These are phyloP conservation scores for Immersiella caudata DNA, from an alignment of 495 filamentous ascomycete genomes.

Conservation along the genomic window DNA sequence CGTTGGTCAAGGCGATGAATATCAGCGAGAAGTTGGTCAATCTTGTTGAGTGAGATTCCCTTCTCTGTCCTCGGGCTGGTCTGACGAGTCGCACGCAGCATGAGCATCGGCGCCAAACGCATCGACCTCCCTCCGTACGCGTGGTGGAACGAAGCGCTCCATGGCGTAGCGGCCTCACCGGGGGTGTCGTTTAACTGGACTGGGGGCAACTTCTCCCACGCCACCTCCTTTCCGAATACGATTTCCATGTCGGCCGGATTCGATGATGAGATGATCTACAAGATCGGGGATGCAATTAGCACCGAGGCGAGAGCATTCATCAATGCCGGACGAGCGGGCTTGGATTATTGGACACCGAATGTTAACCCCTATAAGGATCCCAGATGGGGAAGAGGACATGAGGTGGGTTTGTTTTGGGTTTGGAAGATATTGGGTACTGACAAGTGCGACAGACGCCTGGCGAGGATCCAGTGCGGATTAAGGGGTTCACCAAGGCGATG, in stretches of 20 bases:
- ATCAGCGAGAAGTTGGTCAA: conserved; percentile 45
- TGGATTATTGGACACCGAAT: conserved; percentile 48
- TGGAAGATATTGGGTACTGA: background rate
- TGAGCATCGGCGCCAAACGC: conserved; percentile 40
- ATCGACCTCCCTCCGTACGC: conserved; percentile 50
- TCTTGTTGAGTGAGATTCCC: conserved; percentile 32
- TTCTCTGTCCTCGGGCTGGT: background rate
- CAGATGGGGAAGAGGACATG: conserved; percentile 42
- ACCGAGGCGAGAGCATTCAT: conserved; percentile 69
- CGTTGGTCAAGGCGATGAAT: conserved; percentile 42
- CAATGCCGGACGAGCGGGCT: conserved; percentile 59
- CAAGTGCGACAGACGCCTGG: conserved; percentile 18
- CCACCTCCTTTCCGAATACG: conserved; percentile 52
- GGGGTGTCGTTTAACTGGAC: conserved; percentile 37
- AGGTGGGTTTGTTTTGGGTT: conserved; percentile 14
- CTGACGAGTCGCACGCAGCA: conserved; percentile 27
- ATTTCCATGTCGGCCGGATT: conserved; percentile 50
- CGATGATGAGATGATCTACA: conserved; percentile 47
- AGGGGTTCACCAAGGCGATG: conserved; percentile 59
- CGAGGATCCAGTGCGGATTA: conserved; percentile 37
- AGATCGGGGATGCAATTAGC: conserved; percentile 48
- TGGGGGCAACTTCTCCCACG: conserved; percentile 37
- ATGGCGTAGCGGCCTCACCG: conserved; percentile 45
- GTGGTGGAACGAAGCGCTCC: conserved; percentile 57
- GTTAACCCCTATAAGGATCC: conserved; percentile 42